These are phyloP conservation scores for Colletotrichum plurivorum DNA, from an alignment of 2,329 filamentous ascomycete species.

Conservation along the genomic window DNA sequence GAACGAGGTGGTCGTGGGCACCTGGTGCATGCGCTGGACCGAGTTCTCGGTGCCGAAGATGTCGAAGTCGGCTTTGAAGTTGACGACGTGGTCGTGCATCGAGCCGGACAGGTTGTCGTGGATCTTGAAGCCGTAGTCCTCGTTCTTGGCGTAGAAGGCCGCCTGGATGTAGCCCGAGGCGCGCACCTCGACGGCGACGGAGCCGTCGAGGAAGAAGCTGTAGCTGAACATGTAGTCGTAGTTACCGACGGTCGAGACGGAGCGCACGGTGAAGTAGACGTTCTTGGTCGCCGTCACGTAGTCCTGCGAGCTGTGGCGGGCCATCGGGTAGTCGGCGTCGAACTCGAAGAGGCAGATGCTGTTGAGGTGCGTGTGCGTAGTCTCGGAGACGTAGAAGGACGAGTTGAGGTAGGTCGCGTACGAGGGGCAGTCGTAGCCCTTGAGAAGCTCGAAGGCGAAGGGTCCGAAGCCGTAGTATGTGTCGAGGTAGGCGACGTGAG, in stretches of 20 bases:
- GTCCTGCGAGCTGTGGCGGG: conserved; percentile 58
- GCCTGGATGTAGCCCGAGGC: conserved; percentile 69
- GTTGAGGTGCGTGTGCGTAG: conserved; percentile 60
- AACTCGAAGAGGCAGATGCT: conserved; percentile 71
- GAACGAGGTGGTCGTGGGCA: conserved; percentile 53
- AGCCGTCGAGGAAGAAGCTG: conserved; percentile 65
- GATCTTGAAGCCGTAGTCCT: conserved; percentile 65
- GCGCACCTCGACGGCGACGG: conserved; percentile 64
- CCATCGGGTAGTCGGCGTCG: conserved; percentile 63
- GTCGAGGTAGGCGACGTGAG: conserved; percentile 63
- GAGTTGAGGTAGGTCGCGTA: conserved; percentile 65
- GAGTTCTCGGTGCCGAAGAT: conserved; percentile 63
- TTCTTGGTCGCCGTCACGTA: conserved; percentile 63
- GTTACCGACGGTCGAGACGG: conserved; percentile 66
- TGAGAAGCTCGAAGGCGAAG: conserved; percentile 59
- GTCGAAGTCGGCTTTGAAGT: conserved; percentile 69
- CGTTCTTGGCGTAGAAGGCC: conserved; percentile 60
- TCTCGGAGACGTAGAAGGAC: conserved; percentile 59
- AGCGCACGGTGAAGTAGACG: conserved; percentile 59
- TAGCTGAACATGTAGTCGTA: conserved; percentile 69
- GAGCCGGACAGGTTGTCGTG: conserved; percentile 62
- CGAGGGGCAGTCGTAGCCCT: conserved; percentile 66
- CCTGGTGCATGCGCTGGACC: conserved; percentile 53
- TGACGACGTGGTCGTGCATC: conserved; percentile 70
- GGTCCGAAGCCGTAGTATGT: conserved; percentile 63